Conservation (phyloP, 352 stramenopile species). For the Labyrinthula sp. region DNA sequence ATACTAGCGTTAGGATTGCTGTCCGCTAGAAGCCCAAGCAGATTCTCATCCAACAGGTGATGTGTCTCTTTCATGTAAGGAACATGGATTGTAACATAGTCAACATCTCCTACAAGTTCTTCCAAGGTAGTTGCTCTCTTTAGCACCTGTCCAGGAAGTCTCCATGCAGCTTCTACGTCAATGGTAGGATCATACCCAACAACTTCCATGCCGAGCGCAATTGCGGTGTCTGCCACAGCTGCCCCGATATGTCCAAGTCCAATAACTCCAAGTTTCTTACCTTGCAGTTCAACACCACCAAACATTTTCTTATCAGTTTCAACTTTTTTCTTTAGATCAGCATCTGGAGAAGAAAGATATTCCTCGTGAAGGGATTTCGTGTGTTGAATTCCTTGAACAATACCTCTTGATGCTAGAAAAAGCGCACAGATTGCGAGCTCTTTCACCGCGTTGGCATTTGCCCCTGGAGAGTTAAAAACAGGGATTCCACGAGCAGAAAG, state of each 20-base stretch:
- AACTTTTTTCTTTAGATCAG: conserved; percentile 45
- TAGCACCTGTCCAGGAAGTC: conserved; percentile 23
- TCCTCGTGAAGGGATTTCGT: conserved; percentile 28
- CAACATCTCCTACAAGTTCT: conserved; percentile 61
- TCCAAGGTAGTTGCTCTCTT: conserved; percentile 24
- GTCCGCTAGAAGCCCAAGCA: conserved; percentile 40
- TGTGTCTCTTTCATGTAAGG: conserved; percentile 77
- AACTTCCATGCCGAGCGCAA: conserved; percentile 73
- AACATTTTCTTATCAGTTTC: conserved; percentile 51
- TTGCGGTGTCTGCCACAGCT: conserved; percentile 63
- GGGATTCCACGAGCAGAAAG: conserved; percentile 66
- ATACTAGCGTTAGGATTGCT: conserved; percentile 53
- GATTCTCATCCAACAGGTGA: conserved; percentile 56
- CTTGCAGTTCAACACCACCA: conserved; percentile 46
- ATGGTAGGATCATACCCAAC: conserved; percentile 73
- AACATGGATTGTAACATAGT: conserved; percentile 87
- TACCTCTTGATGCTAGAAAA: conserved; percentile 40
- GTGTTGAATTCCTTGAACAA: conserved; percentile 41
- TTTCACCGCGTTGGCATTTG: conserved; percentile 77
- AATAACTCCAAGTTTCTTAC: conserved; percentile 77
- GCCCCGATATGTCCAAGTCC: conserved; percentile 75
- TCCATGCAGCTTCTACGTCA: conserved; percentile 48
- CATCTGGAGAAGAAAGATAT: conserved; percentile 11
- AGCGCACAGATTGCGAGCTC: conserved; percentile 76
- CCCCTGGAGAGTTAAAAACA: conserved; percentile 82